Conservation (phyloP, 1,139 yeast species). For the Pichia sp. region DNA sequence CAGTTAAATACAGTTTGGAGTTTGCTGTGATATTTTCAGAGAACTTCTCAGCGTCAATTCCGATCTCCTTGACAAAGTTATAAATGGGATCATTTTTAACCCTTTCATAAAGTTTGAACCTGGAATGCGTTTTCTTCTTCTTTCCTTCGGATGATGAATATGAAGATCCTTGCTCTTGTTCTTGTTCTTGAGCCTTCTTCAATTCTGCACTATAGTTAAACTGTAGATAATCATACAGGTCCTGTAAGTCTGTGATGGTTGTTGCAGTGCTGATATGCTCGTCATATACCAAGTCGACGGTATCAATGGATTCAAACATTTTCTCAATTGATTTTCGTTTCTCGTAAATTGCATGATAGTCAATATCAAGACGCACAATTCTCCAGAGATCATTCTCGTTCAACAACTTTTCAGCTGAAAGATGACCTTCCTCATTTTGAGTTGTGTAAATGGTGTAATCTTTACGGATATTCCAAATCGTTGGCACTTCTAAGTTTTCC, state of each 20-base stretch:
- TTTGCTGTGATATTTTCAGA: conserved; percentile 78
- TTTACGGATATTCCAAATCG: conserved; percentile 91
- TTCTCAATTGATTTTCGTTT: conserved; percentile 61
- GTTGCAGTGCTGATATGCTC: conserved; percentile 48
- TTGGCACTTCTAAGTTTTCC: conserved; percentile 89
- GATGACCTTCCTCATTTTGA: conserved; percentile 38
- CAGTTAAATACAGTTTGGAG: conserved; percentile 67
- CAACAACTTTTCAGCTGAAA: conserved; percentile 46
- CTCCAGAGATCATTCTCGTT: conserved; percentile 91
- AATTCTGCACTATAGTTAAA: conserved; percentile 75
- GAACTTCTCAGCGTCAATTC: conserved; percentile 70
- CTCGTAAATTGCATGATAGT: conserved; percentile 77
- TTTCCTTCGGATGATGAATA: conserved; percentile 7
- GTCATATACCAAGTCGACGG: conserved; percentile 56
- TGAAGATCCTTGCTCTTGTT: conserved; percentile 1
- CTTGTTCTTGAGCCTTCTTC: conserved; percentile 29
- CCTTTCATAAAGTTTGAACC: conserved; percentile 69
- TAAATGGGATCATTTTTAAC: conserved; percentile 62
- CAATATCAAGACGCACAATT: conserved; percentile 77
- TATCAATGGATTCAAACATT: conserved; percentile 46
- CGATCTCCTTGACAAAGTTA: conserved; percentile 64
- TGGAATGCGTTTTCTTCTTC: conserved; percentile 50
- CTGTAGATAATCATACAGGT: conserved; percentile 74
- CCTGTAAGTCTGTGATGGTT: conserved; percentile 77
- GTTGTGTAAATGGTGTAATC: conserved; percentile 64